These are phyloP conservation scores for Alternaria dauci DNA, from an alignment of 2,329 filamentous ascomycete species.

Conservation along the genomic window DNA sequence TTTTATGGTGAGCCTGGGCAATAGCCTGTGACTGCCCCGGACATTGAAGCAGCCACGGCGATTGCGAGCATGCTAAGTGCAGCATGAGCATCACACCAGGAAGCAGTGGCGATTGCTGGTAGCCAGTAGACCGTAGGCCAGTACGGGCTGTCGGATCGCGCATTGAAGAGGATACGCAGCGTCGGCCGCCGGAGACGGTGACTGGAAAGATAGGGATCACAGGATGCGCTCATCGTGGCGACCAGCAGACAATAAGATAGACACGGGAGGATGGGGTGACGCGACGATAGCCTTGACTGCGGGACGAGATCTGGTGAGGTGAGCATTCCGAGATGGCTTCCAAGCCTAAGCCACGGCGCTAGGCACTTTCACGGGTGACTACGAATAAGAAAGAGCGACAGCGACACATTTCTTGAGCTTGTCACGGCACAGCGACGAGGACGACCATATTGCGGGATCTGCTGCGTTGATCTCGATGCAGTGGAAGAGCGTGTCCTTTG, in stretches of 20 bases:
- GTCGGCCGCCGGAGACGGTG: conserved; percentile 11
- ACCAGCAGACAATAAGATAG: conserved; percentile 4
- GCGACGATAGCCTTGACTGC: conserved; percentile 15
- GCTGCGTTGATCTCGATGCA: conserved; percentile 4
- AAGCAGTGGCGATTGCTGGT: conserved; percentile 16
- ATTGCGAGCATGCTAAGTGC: conserved; percentile 15
- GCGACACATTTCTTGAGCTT: not conserved
- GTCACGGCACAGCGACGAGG: conserved; percentile 1
- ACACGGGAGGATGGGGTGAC: conserved; percentile 14
- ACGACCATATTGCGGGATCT: conserved; percentile 4
- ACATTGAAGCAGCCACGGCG: conserved; percentile 12
- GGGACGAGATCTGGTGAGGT: conserved; percentile 11
- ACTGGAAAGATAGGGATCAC: conserved; percentile 7
- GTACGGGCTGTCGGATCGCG: not conserved
- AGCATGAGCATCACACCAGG: conserved; percentile 14
- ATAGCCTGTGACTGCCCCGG: conserved; percentile 8
- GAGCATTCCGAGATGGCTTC: conserved; percentile 2
- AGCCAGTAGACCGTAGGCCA: conserved; percentile 1
- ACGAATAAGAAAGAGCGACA: not conserved
- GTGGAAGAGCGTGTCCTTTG: conserved; percentile 20
- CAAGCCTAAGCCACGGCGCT: conserved; percentile 4
- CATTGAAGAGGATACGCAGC: conserved; percentile 4
- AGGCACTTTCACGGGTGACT: conserved; percentile 8
- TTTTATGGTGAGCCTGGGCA: conserved; percentile 13
- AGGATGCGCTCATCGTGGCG: conserved; percentile 6